phyloP scores from a whole-genome alignment of 1,139 yeast species.

The Scheffersomyces illinoinensis region DNA sequence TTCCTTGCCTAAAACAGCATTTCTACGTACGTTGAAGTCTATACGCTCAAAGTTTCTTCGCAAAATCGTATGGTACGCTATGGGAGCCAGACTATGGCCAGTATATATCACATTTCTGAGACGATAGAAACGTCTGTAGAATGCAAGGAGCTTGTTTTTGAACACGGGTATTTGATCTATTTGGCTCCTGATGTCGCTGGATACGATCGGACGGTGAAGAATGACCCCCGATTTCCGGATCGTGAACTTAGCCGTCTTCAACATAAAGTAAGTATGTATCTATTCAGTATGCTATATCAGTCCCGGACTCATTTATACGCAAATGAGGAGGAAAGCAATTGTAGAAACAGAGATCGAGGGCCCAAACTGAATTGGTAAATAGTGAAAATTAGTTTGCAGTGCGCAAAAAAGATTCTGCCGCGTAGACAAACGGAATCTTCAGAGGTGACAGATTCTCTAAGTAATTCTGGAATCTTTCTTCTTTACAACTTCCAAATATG shows the following conservation, averaged over 20 bases:
- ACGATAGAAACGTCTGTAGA: slow-evolving; percentile 35
- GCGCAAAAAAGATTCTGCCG: background rate
- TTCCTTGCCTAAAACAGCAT: slow-evolving; percentile 8
- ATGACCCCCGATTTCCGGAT: slow-evolving; percentile 1
- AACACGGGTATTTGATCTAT: slow-evolving; percentile 12
- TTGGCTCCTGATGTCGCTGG: background rate
- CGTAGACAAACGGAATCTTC: background rate
- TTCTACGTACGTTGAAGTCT: slow-evolving; percentile 21
- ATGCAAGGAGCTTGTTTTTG: slow-evolving; percentile 14
- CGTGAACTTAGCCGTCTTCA: background rate
- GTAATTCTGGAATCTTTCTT: background rate
- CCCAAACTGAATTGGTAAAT: background rate
- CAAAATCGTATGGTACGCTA: slow-evolving; percentile 20
- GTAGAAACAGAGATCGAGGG: background rate
- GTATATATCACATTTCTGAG: slow-evolving; percentile 28
- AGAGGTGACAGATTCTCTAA: background rate
- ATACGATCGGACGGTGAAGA: slow-evolving; percentile 4
- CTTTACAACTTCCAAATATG: background rate
- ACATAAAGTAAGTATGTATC: background rate
- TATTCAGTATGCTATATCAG: background rate
- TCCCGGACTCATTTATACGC: background rate
- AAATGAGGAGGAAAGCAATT: background rate
- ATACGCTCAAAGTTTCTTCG: slow-evolving; percentile 26
- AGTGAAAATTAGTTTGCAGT: background rate
- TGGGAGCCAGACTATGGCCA: background rate